These are phyloP conservation scores for Raphanus raphanistrum DNA, from an alignment of 345 rosid genomes.

Conservation along the genomic window DNA sequence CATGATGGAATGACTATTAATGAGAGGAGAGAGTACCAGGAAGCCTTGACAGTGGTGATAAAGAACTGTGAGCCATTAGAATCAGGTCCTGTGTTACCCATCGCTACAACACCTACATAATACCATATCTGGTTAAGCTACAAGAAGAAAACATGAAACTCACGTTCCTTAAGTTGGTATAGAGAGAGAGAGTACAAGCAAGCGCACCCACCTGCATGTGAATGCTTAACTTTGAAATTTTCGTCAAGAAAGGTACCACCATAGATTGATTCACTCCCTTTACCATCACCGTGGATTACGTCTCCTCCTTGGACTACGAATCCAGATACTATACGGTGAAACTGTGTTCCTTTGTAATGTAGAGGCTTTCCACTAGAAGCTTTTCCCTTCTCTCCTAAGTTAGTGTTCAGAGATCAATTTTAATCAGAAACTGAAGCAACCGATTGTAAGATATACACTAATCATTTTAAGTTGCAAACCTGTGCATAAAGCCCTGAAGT, in stretches of 20 bases:
- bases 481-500: constrained; percentile 96
- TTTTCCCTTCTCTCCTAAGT: constrained; percentile 71
- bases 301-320: constrained; percentile 97
- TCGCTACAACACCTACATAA: constrained; percentile 73
- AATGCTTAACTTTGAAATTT: constrained; percentile 80
- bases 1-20: too few relatives aligned
- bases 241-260: constrained; percentile 89
- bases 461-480: constrained; percentile 47
- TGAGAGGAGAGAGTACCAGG: constrained; percentile 61
- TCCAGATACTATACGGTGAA: constrained; percentile 95
- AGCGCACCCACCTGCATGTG: constrained; percentile 65
- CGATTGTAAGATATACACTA: background rate
- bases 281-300: constrained; percentile 70
- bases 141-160: background rate
- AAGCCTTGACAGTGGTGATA: constrained; percentile 87
- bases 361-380: constrained; percentile 60
- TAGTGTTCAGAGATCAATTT: constrained; percentile 5
- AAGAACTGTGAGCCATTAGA: constrained; percentile 97
- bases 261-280: constrained; percentile 73
- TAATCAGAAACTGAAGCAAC: background rate
- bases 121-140: constrained; percentile 11
- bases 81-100: constrained; percentile 92
- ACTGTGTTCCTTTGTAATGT: constrained; percentile 75
- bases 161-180: background rate
- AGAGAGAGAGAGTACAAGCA: background rate